Conservation (phyloP, 2,329 filamentous ascomycete genomes). For the Stagonosporopsis tanaceti region DNA sequence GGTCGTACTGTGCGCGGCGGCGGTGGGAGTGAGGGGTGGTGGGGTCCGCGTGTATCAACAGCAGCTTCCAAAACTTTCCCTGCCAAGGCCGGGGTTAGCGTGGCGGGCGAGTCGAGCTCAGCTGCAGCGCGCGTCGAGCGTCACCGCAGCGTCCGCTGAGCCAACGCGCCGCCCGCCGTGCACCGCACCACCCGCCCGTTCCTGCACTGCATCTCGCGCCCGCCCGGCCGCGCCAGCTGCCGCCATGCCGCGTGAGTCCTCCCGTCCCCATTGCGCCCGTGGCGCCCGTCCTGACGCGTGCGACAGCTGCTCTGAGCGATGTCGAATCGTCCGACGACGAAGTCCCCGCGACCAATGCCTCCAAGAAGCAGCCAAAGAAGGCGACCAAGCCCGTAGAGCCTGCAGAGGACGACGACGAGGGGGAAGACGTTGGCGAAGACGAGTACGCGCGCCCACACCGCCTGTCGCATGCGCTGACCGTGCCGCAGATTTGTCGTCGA, state of each 20-base stretch:
- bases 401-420: slow-evolving; percentile 28
- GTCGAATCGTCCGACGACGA: slow-evolving; percentile 48
- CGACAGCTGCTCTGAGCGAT: slow-evolving; percentile 51
- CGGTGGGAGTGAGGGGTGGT: slow-evolving; percentile 35
- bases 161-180: slow-evolving; percentile 4
- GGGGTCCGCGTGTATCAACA: slow-evolving; percentile 32
- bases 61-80: slow-evolving; percentile 40
- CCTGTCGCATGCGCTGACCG: slow-evolving; percentile 30
- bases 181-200: slow-evolving; percentile 14
- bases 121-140: slow-evolving; percentile 4
- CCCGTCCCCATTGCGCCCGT: slow-evolving; percentile 16
- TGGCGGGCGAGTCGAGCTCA: not conserved
- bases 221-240: slow-evolving; percentile 22
- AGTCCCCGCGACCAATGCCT: slow-evolving; percentile 36
- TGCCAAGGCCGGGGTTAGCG: slow-evolving; percentile 28
- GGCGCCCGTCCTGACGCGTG: slow-evolving; percentile 25
- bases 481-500: slow-evolving; percentile 74
- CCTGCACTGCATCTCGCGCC: not conserved
- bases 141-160: slow-evolving; percentile 17
- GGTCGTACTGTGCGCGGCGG: slow-evolving; percentile 17
- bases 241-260: slow-evolving; percentile 48
- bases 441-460: slow-evolving; percentile 49
- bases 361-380: slow-evolving; percentile 23
- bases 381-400: slow-evolving; percentile 21
- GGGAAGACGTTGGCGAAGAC: slow-evolving; percentile 47